These are phyloP conservation scores for Schizosaccharomyces japonicus DNA, from an alignment of 805 yeast species.

Conservation along the genomic window DNA sequence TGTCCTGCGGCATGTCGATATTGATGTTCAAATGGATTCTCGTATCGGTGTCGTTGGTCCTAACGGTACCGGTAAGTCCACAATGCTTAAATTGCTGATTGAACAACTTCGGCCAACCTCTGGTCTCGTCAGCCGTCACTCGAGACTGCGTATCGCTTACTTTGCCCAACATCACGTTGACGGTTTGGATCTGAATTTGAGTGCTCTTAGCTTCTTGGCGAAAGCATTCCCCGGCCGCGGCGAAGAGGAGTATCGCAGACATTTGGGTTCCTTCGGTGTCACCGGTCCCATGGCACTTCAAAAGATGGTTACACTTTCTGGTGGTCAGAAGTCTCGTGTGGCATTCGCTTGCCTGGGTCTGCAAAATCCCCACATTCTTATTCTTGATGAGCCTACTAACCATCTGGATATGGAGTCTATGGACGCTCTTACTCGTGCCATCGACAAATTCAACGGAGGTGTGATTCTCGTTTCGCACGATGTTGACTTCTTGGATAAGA, in stretches of 20 bases:
- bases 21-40: slow-evolving; percentile 80
- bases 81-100: slow-evolving; percentile 66
- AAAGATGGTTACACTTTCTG: slow-evolving; percentile 69
- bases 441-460: slow-evolving; percentile 78
- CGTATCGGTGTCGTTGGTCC: slow-evolving; percentile 96
- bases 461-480: slow-evolving; percentile 95
- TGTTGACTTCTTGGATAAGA: slow-evolving; percentile 67
- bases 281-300: slow-evolving; percentile 85
- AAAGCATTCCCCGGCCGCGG: slow-evolving; percentile 71
- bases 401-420: slow-evolving; percentile 95
- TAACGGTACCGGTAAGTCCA: slow-evolving; percentile 97
- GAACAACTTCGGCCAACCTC: slow-evolving; percentile 47
- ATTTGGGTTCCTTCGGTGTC: slow-evolving; percentile 88
- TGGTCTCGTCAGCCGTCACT: slow-evolving; percentile 61
- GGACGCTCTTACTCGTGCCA: slow-evolving; percentile 81
- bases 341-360: slow-evolving; percentile 91
- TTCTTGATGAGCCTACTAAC: slow-evolving; percentile 93
- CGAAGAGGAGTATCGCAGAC: slow-evolving; percentile 91
- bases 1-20: slow-evolving; percentile 50
- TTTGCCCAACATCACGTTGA: slow-evolving; percentile 98
- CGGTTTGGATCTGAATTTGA: slow-evolving; percentile 65
- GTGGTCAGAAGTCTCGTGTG: slow-evolving; percentile 96
- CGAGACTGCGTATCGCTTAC: slow-evolving; percentile 77
- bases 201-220: slow-evolving; percentile 91
- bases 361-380: slow-evolving; percentile 68